A percentile compares a stretch with the other conserved stretches of the same genome.
Evolutionary conservation across 176 grass and related monocot genomes (phyloP).

Genomic region (Alloteropsis semialata): DNA sequence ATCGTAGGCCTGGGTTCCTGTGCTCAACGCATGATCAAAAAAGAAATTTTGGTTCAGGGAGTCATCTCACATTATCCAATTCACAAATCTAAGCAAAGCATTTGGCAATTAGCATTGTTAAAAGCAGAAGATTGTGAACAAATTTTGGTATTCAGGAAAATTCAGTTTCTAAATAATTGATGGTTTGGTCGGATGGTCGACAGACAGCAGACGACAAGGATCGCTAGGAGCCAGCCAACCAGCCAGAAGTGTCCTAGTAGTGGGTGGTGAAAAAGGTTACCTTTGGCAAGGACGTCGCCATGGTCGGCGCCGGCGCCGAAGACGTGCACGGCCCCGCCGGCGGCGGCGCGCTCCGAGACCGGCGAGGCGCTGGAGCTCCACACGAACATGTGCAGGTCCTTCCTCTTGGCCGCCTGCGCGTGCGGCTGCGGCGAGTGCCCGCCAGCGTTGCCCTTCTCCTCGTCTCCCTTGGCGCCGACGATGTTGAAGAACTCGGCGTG

Average conservation of each 20-base stretch:
- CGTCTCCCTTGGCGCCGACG: constrained; percentile 50
- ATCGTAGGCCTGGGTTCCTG: constrained; percentile 53
- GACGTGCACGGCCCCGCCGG: constrained; percentile 41
- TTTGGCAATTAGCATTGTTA: no score
- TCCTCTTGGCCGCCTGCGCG: constrained; percentile 48
- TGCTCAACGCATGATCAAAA: no score
- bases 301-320: constrained; percentile 59
- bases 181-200: neutral
- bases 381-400: constrained; percentile 97
- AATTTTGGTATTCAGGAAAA: neutral
- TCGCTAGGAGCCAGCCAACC: neutral
- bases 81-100: neutral
- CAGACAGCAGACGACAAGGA: neutral
- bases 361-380: constrained; percentile 98
- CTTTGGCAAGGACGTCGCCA: constrained; percentile 65
- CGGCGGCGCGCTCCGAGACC: constrained; percentile 59
- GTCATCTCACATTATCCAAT: neutral
- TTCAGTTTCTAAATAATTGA: neutral
- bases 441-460: constrained; percentile 51
- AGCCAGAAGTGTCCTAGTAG: neutral
- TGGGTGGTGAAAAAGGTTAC: neutral
- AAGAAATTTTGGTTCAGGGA: neutral
- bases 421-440: neutral
- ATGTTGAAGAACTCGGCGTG: constrained; percentile 92
- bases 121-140: neutral